phyloP scores from a whole-genome alignment of 257 asterid species.

The Rhazya stricta region DNA sequence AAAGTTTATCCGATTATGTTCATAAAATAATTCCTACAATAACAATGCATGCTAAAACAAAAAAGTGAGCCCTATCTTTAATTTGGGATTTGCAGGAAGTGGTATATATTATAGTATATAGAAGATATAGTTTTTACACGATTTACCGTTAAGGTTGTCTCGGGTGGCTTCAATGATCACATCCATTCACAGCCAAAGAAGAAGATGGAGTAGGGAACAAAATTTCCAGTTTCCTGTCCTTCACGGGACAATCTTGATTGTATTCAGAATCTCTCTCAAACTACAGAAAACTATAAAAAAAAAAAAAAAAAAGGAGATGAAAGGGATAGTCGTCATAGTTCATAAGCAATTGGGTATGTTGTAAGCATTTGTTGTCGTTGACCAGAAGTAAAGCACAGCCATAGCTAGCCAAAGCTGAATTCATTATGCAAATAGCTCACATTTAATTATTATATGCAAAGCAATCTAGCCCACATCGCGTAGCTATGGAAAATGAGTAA shows the following conservation, averaged over 20 bases:
- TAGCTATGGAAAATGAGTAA: slow-evolving; percentile 1
- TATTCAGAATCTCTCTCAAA: not conserved
- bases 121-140: not conserved
- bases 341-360: not conserved
- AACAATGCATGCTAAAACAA: not conserved
- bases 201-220: not conserved
- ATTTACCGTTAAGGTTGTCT: slow-evolving; percentile 1
- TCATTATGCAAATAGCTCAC: not conserved
- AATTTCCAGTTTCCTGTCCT: not conserved
- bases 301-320: not conserved
- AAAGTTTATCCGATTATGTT: no score
- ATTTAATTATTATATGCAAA: not conserved
- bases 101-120: not conserved
- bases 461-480: not conserved
- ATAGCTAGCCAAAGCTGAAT: not conserved
- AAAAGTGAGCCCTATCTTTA: not conserved
- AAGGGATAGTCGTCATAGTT: not conserved
- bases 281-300: not conserved
- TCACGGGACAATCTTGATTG: slow-evolving; percentile 4
- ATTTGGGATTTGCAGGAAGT: not conserved
- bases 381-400: not conserved
- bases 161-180: not conserved
- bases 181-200: not conserved
- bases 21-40: not conserved
- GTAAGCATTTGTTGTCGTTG: slow-evolving; percentile 4